Base-by-base conservation (phyloP, 108 stramenopile species). In the Parietichytrium sp. region DNA sequence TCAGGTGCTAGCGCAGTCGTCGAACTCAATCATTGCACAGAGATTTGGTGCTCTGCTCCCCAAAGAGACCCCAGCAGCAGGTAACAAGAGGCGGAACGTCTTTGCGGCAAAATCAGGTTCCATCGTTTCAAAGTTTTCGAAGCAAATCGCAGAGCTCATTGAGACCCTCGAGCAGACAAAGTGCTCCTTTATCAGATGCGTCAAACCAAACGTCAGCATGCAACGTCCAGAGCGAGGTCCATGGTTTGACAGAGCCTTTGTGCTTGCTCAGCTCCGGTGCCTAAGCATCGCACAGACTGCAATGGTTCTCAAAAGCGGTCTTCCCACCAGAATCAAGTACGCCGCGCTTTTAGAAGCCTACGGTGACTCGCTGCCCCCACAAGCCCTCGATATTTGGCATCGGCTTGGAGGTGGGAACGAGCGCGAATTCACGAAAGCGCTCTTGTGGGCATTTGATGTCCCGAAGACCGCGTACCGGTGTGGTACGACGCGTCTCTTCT, bases 181-280 rank as follows among this genome's bases (percentile, higher is more conserved):
- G 18, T 29, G 29, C 15, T 82, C 55, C 7, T 85, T 83, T 29
- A 79, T 85, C 31, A 81, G 85, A 12, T 85, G 85, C 36, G 55
- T 85, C 42, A 85, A 85, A 47, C 52, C 85, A 4, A 85, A 85
- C 29, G 31, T 50, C 29, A 45, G 36, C 12, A 33, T 81, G 38
- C 25, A 31, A 26, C 81, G 54, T 20, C 52, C 72, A 79, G 50
- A 45, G 8, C 23, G 42, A 18, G 38, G 42, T 10, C 61, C 61
- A 6, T 72, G 61, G 79, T 79, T 85, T 20, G 81, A 85, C 42
- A 45, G 50, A 18, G 33, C 79, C 4, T 49, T 53, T 48, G 82
- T 82, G 0, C 29, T 82, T 20, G 29, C 49, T 29, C 85, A 85
- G 82, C 78, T 85, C 26, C 79, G 61, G 1, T 72, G 61, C 20